These are phyloP conservation scores for Blastosporella zonata DNA, from an alignment of 1,284 basidiomycete species.

Conservation along the genomic window DNA sequence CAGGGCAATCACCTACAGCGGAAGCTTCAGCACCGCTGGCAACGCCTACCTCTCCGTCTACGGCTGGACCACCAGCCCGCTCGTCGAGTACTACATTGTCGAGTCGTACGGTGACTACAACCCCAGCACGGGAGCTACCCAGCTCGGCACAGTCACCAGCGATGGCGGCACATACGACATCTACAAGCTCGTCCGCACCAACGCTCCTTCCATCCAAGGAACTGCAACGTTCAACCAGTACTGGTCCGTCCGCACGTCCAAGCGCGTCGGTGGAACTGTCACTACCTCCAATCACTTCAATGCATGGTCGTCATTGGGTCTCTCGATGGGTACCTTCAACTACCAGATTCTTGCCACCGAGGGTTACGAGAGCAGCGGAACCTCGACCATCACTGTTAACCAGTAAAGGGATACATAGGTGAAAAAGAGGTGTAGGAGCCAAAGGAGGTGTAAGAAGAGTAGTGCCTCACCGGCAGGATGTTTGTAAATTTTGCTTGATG, in stretches of 20 bases:
- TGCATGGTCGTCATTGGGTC: background rate
- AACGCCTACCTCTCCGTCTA: background rate
- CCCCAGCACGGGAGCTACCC: background rate
- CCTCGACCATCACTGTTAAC: background rate
- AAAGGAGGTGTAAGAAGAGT: background rate
- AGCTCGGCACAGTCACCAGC: background rate
- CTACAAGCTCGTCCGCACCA: background rate
- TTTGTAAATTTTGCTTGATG: too few species aligned
- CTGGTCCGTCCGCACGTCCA: background rate
- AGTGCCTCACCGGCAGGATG: too few species aligned
- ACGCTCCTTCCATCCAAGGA: background rate
- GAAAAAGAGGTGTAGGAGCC: background rate
- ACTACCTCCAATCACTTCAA: background rate
- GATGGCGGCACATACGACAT: background rate
- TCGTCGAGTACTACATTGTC: background rate
- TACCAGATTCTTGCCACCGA: background rate
- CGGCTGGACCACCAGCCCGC: background rate
- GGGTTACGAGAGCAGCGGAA: background rate
- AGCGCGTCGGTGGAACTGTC: background rate
- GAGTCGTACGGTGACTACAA: background rate
- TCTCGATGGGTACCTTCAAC: background rate
- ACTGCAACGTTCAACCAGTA: background rate
- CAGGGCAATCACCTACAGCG: background rate
- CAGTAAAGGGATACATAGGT: background rate
- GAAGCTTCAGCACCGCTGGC: background rate